phyloP scores from a whole-genome alignment of 2,329 filamentous ascomycete species.

The Mycogone perniciosa region DNA sequence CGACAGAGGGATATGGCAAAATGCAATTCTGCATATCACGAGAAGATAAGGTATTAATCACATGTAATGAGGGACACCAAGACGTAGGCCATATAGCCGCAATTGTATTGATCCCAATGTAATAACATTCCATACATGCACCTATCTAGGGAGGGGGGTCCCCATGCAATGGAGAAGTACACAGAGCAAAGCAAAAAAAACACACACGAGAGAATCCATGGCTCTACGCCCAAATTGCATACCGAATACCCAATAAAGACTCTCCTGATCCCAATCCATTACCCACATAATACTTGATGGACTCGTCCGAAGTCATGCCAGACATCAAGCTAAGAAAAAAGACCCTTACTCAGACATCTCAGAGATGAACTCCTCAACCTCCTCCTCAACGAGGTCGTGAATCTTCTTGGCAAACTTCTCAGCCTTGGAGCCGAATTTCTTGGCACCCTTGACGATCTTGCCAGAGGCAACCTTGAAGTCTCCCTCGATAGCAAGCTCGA shows the following conservation, averaged over 20 bases:
- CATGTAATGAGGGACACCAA: not conserved
- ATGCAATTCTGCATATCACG: no score
- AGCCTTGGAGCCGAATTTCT: slow-evolving; percentile 48
- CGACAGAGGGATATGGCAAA: no score
- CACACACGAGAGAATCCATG: slow-evolving; percentile 11
- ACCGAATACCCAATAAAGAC: slow-evolving; percentile 22
- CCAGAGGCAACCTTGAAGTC: slow-evolving; percentile 54
- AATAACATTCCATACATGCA: slow-evolving; percentile 11
- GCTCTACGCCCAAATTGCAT: slow-evolving; percentile 15
- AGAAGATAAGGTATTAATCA: not conserved
- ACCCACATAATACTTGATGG: slow-evolving; percentile 3
- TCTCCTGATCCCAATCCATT: slow-evolving; percentile 7
- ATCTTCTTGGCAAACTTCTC: slow-evolving; percentile 59
- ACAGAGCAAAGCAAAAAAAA: slow-evolving; percentile 11
- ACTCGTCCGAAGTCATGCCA: slow-evolving; percentile 5
- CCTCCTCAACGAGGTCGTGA: slow-evolving; percentile 54
- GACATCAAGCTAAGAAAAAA: slow-evolving; percentile 10
- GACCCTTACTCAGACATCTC: slow-evolving; percentile 38
- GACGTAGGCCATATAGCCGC: not conserved
- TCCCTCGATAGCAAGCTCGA: slow-evolving; percentile 54
- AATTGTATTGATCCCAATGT: slow-evolving; percentile 13
- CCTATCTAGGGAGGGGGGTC: slow-evolving; percentile 5
- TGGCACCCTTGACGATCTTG: slow-evolving; percentile 49
- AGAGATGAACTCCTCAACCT: slow-evolving; percentile 54
- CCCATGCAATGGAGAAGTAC: slow-evolving; percentile 8